Percentiles rank a stretch among this genome's conserved stretches.
phyloP scores from a whole-genome alignment of 768 basidiomycete genomes.

The Pleurotus djamor region DNA sequence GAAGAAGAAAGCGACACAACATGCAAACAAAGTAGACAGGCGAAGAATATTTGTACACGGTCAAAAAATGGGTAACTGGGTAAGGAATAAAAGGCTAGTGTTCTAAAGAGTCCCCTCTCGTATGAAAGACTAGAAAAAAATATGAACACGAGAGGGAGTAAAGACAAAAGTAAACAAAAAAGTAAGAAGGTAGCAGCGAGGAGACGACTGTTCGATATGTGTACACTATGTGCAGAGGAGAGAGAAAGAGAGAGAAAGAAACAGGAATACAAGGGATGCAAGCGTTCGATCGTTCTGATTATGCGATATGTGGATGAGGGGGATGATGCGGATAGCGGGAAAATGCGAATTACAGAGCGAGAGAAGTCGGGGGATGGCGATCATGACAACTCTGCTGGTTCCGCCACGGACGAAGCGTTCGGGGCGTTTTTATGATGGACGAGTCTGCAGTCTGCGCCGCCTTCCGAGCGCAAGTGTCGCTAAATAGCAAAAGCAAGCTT shows the following conservation, averaged over 20 bases:
- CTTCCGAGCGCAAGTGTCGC: slow-evolving; percentile 85
- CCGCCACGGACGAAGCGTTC: neutral
- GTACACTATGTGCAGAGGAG: slow-evolving; percentile 1
- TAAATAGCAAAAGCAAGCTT: slow-evolving; percentile 27
- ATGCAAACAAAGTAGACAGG: too few species aligned
- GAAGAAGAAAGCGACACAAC: too few species aligned
- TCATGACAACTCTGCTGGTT: slow-evolving; percentile 3
- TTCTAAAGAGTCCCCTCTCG: neutral
- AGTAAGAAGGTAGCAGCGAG: neutral
- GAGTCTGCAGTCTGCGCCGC: slow-evolving; percentile 73
- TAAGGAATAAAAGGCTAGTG: neutral
- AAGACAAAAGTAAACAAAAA: neutral
- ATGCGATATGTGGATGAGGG: neutral
- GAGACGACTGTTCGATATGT: neutral
- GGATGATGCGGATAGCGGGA: neutral
- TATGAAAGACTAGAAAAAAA: neutral
- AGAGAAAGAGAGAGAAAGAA: neutral
- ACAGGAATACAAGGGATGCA: neutral
- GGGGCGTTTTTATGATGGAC: slow-evolving; percentile 17
- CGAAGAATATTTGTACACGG: too few species aligned
- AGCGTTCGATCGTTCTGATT: neutral
- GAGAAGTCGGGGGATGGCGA: neutral
- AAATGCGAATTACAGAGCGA: neutral
- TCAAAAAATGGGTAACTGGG: too few species aligned
- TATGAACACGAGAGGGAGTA: neutral